A percentile compares a stretch with the other conserved stretches of the same genome.
Conservation (phyloP, 1,139 yeast genomes). For the Trichomonascaceae sp. region DNA sequence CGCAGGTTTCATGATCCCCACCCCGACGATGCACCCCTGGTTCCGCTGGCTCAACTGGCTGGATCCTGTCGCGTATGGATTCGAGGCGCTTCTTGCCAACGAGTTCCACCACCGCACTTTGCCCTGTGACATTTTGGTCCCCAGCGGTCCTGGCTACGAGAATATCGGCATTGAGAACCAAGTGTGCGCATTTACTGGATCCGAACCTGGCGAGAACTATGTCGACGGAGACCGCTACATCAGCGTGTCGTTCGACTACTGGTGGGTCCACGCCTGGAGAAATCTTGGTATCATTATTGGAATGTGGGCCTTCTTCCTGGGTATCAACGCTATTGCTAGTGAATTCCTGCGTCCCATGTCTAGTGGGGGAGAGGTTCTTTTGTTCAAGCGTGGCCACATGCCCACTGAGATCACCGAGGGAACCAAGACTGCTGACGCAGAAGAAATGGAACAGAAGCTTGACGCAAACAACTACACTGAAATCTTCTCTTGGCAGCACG, state of each 20-base stretch:
- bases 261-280: constrained; percentile 49
- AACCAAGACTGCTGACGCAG: constrained; percentile 13
- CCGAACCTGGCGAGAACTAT: constrained; percentile 31
- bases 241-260: constrained; percentile 27
- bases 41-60: constrained; percentile 48
- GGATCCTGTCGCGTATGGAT: constrained; percentile 45
- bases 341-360: constrained; percentile 39
- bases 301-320: constrained; percentile 38
- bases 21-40: constrained; percentile 50
- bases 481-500: constrained; percentile 41
- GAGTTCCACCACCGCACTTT: constrained; percentile 42
- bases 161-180: constrained; percentile 29
- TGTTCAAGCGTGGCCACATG: constrained; percentile 43
- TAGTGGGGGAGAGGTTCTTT: constrained; percentile 45
- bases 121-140: constrained; percentile 35
- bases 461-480: constrained; percentile 27
- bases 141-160: constrained; percentile 39
- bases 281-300: constrained; percentile 49
- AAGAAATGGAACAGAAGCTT: constrained; percentile 6
- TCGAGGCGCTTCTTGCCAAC: constrained; percentile 43
- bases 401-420: constrained; percentile 20
- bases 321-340: constrained; percentile 34
- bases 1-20: constrained; percentile 48
- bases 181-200: constrained; percentile 37
- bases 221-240: constrained; percentile 41